Evolutionary conservation across 495 filamentous ascomycete genomes (phyloP).

Genomic region (Hypoxylon intermedium): DNA sequence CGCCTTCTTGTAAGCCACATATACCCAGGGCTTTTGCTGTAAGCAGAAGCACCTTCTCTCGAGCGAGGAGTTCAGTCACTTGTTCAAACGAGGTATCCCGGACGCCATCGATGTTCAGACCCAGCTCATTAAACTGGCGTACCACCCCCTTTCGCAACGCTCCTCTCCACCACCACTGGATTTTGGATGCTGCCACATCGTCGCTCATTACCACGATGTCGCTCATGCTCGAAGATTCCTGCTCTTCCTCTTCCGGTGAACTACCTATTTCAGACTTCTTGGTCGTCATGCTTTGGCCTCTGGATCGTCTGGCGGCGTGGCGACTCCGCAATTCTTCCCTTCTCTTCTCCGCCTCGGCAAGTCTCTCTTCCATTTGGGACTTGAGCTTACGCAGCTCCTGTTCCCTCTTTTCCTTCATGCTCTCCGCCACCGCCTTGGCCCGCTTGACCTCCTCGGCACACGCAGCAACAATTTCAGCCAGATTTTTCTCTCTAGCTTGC

Average conservation of each 20-base stretch:
- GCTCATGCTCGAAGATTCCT: slow-evolving; percentile 45
- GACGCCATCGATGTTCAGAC: slow-evolving; percentile 76
- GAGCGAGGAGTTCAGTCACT: slow-evolving; percentile 76
- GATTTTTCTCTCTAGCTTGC: slow-evolving; percentile 84
- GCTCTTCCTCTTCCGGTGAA: slow-evolving; percentile 63
- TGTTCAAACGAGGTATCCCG: slow-evolving; percentile 81
- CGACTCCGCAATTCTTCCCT: slow-evolving; percentile 63
- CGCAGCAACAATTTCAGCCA: slow-evolving; percentile 90
- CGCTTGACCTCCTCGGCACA: slow-evolving; percentile 95
- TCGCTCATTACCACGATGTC: slow-evolving; percentile 63
- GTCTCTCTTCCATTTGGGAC: slow-evolving; percentile 84
- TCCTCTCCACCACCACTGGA: slow-evolving; percentile 81
- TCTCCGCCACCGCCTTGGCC: slow-evolving; percentile 92
- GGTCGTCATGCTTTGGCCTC: slow-evolving; percentile 67
- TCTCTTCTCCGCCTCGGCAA: slow-evolving; percentile 85
- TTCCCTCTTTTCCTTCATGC: slow-evolving; percentile 87
- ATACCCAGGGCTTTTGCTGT: slow-evolving; percentile 78
- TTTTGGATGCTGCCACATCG: slow-evolving; percentile 71
- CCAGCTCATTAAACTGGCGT: slow-evolving; percentile 69
- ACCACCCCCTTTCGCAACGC: slow-evolving; percentile 65
- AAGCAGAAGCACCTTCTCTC: slow-evolving; percentile 71
- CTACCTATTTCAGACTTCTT: slow-evolving; percentile 55
- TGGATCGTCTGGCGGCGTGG: slow-evolving; percentile 65
- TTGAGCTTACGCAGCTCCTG: slow-evolving; percentile 77
- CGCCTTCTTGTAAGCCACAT: slow-evolving; percentile 76